Evolutionary conservation across 129 eudicot species (phyloP).

Genomic region (Centaurea solstitialis): DNA sequence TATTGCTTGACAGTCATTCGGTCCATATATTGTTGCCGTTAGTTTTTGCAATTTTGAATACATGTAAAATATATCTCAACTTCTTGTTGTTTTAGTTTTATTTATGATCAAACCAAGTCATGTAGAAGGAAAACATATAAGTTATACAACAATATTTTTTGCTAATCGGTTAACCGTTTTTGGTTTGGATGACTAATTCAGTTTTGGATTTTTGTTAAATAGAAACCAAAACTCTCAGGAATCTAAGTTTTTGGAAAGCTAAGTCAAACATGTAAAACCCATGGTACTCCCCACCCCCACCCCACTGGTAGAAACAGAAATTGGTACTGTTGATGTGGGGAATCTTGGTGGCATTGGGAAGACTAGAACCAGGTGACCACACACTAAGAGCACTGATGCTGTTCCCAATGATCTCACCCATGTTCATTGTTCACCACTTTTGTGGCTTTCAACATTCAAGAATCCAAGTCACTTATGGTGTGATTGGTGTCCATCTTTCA

Average conservation of each 20-base stretch:
- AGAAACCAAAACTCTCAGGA: too few relatives aligned
- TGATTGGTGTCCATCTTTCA: background rate
- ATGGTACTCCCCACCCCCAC: background rate
- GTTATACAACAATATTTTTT: too few relatives aligned
- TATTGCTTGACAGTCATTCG: too few relatives aligned
- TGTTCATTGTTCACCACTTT: conserved; percentile 19
- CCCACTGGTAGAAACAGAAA: background rate
- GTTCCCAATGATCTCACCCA: conserved; percentile 16
- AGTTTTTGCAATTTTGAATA: too few relatives aligned
- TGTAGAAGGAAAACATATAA: too few relatives aligned
- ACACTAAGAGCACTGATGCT: conserved; percentile 12
- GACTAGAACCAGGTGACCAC: conserved; percentile 17
- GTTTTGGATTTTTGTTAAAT: too few relatives aligned
- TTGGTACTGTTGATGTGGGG: conserved; percentile 26
- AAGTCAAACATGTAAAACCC: conserved; percentile 12
- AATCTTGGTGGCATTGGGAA: conserved; percentile 8
- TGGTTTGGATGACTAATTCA: too few relatives aligned
- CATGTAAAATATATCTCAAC: too few relatives aligned
- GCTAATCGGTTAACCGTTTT: too few relatives aligned
- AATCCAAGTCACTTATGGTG: conserved; percentile 13
- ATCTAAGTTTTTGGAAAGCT: background rate
- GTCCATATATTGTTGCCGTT: too few relatives aligned
- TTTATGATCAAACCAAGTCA: too few relatives aligned
- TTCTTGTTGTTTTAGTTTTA: too few relatives aligned
- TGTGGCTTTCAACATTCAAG: background rate